phyloP scores from a whole-genome alignment of 2,329 filamentous ascomycete species.

The Sporothrix pallida region DNA sequence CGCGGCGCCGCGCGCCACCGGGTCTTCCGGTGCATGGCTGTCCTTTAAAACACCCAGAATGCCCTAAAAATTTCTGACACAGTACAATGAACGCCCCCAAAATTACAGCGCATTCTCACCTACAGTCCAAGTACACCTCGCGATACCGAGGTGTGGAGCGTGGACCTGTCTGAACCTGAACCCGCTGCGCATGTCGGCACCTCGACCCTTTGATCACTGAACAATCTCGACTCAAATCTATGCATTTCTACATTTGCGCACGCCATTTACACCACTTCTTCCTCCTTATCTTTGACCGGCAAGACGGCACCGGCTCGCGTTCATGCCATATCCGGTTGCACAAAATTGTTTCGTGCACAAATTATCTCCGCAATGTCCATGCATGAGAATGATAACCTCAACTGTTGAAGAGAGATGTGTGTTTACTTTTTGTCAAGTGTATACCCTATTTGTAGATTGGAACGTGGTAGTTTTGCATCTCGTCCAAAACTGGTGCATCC shows the following conservation, averaged over 20 bases:
- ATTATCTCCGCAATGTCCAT: constrained; percentile 7
- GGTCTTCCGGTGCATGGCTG: neutral
- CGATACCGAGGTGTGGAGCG: constrained; percentile 17
- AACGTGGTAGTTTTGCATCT: neutral
- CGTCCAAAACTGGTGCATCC: constrained; percentile 1
- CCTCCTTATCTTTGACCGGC: neutral
- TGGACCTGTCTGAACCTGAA: neutral
- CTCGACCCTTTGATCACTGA: neutral
- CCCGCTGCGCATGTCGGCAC: neutral
- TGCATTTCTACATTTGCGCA: neutral
- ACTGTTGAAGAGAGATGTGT: no score
- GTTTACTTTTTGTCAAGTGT: no score
- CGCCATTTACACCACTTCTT: neutral
- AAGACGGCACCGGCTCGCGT: constrained; percentile 10
- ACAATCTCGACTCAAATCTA: neutral
- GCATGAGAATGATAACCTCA: neutral
- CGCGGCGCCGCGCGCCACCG: constrained; percentile 16
- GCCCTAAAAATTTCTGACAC: neutral
- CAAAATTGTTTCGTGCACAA: constrained; percentile 14
- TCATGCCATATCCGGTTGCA: neutral
- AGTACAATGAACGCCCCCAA: no score
- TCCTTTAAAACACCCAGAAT: neutral
- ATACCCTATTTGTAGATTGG: neutral
- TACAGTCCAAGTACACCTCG: neutral
- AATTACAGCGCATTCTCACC: no score